Percentiles rank a stretch among this genome's conserved stretches.
These are phyloP conservation scores for Incumbomyces delicatus DNA, from an alignment of 2,329 filamentous ascomycete species.

Conservation along the genomic window DNA sequence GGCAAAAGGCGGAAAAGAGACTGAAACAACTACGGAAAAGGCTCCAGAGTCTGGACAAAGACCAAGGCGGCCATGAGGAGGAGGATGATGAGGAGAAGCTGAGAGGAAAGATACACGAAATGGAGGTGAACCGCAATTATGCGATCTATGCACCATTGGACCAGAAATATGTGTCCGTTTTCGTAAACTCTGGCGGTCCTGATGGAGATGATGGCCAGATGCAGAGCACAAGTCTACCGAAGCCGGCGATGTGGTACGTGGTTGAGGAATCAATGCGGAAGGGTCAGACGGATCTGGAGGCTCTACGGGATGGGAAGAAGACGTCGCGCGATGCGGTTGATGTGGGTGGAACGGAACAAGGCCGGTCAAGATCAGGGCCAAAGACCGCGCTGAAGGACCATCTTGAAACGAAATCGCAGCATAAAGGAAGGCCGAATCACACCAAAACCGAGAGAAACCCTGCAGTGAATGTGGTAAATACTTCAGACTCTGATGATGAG, in stretches of 20 bases:
- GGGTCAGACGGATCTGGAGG: conserved; percentile 28
- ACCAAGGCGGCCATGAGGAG: no score
- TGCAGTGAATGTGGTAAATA: conserved; percentile 1
- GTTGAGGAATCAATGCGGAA: conserved; percentile 37
- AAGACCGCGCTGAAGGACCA: not conserved
- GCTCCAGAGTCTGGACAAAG: not conserved
- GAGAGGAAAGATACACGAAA: conserved; percentile 30
- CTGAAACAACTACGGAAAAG: conserved; percentile 34
- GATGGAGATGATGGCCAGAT: conserved; percentile 21
- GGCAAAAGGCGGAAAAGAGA: conserved; percentile 39
- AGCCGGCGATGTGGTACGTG: conserved; percentile 35
- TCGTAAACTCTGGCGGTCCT: conserved; percentile 22
- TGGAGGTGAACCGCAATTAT: conserved; percentile 53
- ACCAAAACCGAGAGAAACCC: not conserved
- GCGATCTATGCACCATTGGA: conserved; percentile 52
- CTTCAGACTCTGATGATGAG: conserved; percentile 9
- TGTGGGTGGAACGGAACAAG: not conserved
- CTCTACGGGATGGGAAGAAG: conserved; percentile 31
- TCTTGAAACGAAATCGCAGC: not conserved
- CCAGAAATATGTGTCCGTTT: conserved; percentile 51
- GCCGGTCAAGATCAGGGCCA: not conserved
- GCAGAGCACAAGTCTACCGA: conserved; percentile 13
- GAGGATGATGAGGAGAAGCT: conserved; percentile 20
- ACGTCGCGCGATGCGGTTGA: not conserved
- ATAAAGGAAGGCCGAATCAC: not conserved